These are phyloP conservation scores for Limonium bicolor DNA, from an alignment of 148 eudicot species.

Conservation along the genomic window DNA sequence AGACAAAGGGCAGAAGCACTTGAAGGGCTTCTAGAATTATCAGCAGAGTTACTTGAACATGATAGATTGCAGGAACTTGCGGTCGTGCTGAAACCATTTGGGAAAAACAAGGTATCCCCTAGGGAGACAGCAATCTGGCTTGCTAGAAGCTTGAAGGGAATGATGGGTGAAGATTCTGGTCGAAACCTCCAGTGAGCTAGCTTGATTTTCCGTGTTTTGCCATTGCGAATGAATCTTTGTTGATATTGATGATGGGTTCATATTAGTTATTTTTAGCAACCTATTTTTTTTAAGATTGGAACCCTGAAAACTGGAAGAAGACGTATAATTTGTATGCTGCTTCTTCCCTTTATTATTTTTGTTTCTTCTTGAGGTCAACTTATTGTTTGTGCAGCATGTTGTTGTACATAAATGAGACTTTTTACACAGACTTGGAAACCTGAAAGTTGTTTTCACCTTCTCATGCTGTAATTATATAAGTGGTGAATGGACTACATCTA, in stretches of 20 bases:
- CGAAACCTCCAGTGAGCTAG: no score
- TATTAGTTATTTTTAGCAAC: background rate
- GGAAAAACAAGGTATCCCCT: slow-evolving; percentile 92
- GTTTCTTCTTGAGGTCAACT: slow-evolving; percentile 11
- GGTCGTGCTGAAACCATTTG: slow-evolving; percentile 84
- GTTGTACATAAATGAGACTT: slow-evolving; percentile 45
- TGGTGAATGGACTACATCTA: no score
- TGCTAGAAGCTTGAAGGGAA: slow-evolving; percentile 77
- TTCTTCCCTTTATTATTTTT: background rate
- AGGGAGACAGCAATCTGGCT: slow-evolving; percentile 97
- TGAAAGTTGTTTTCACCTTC: no score
- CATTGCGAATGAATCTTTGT: slow-evolving; percentile 9
- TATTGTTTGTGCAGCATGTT: slow-evolving; percentile 37
- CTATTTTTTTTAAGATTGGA: background rate
- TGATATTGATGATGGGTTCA: background rate
- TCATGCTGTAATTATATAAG: no score
- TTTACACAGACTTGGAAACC: no score
- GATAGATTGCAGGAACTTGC: slow-evolving; percentile 77
- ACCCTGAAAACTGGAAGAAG: no score
- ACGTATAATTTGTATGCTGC: no score
- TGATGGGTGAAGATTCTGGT: slow-evolving; percentile 59
- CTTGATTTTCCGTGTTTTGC: slow-evolving; percentile 23
- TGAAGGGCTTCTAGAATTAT: slow-evolving; percentile 83
- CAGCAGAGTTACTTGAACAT: slow-evolving; percentile 87
- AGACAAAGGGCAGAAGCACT: slow-evolving; percentile 96